Base-by-base conservation (phyloP, 2,329 filamentous ascomycete species). In the Didymella sp. region DNA sequence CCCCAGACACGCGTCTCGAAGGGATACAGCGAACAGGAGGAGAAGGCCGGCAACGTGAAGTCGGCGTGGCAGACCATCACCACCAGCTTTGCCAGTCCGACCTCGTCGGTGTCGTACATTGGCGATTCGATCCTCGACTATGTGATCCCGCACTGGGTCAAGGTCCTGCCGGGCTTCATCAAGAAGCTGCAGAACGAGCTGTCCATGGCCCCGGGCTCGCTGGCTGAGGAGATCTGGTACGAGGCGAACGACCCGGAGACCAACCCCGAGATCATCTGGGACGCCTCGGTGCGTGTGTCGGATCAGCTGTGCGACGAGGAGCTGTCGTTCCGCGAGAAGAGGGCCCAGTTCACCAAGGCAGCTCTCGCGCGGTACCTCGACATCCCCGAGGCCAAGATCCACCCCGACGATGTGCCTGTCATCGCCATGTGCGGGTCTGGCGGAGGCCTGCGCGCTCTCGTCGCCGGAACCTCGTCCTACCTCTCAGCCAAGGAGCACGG, bases 381-480 rank as follows among this genome's bases (percentile, higher is more conserved):
- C 27, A 80, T 99, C 6, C 80, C 89, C 0, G 91, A 93, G 72
- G 81, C 85, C 13, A 89, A 94, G 2, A 87, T 99, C n/a, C 87
- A 98, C 69, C 91, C 92, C 0, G 92, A 96, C 43, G 95, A 99
- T 78, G 88, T 98, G 6, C 95, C 95, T 0, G 87, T 88, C 2
- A 97, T 99, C 72, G 94, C 94, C 35, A 89, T 98, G 80, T 96
- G 94, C 67, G 93, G 93, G 8, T 98, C 94, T 2, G 95, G 95
- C 9, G 95, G 95, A 54, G 95, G 95, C 0, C 78, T 99, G 43
- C 84, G 95, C 47, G 95, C 95, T 1, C 84, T 99, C 33, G 91
- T 98, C 17, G 93, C 95, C 2, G 93, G 94, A 3, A 88, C 92
- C 0, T 93, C 94, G 0, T 97, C 93, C 0, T 88, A 96, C 59